Percentiles rank a stretch among this genome's conserved stretches.
These are phyloP conservation scores for Phytopythium helicoides DNA, from an alignment of 352 stramenopile species.

Conservation along the genomic window DNA sequence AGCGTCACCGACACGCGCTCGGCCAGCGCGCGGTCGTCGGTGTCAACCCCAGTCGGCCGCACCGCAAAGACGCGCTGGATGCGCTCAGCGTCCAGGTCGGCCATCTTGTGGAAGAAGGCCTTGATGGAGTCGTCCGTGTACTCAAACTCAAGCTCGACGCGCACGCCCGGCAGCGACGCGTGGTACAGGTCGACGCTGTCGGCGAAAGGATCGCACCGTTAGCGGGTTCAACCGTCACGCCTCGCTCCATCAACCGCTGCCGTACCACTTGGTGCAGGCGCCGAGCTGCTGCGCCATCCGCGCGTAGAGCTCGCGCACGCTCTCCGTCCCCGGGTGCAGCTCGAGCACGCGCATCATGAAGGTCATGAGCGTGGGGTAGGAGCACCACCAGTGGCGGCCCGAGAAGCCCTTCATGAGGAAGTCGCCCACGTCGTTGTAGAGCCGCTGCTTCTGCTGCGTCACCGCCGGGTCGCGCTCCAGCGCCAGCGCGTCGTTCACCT, in stretches of 20 bases:
- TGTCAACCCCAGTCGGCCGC: slow-evolving; percentile 13
- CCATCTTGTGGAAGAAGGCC: slow-evolving; percentile 74
- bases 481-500: slow-evolving; percentile 24
- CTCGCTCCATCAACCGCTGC: no score
- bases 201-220: neutral
- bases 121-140: slow-evolving; percentile 72
- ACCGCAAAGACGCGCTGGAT: slow-evolving; percentile 48
- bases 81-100: slow-evolving; percentile 67
- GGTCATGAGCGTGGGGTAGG: slow-evolving; percentile 75
- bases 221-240: neutral
- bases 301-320: slow-evolving; percentile 72
- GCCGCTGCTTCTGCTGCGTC: slow-evolving; percentile 52
- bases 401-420: slow-evolving; percentile 71
- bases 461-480: slow-evolving; percentile 33
- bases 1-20: slow-evolving; percentile 42
- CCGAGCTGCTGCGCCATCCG: slow-evolving; percentile 65
- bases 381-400: slow-evolving; percentile 77
- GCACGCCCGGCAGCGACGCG: slow-evolving; percentile 64
- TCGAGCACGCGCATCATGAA: slow-evolving; percentile 89
- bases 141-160: slow-evolving; percentile 72
- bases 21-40: slow-evolving; percentile 21
- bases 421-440: slow-evolving; percentile 75
- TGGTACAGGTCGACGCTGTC: slow-evolving; percentile 85
- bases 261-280: slow-evolving; percentile 64
- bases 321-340: slow-evolving; percentile 66